A percentile compares a stretch with the other conserved stretches of the same genome.
phyloP scores from a whole-genome alignment of 495 filamentous ascomycete genomes.

The Haplographium delicatum region DNA sequence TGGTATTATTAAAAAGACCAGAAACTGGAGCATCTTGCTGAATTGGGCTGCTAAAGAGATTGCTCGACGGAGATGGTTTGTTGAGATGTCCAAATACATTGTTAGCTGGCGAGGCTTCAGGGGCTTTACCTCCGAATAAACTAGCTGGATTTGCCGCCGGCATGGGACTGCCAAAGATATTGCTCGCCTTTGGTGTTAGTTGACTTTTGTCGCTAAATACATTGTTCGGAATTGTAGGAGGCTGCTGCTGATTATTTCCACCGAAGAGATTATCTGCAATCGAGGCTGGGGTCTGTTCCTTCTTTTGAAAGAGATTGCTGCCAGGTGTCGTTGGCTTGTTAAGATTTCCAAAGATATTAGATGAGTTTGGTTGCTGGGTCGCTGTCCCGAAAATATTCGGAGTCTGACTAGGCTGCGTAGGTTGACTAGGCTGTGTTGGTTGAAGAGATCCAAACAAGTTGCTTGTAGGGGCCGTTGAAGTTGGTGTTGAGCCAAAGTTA shows the following conservation, averaged over 20 bases:
- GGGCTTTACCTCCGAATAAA: not conserved
- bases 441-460: constrained; percentile 7
- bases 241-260: not conserved
- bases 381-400: constrained; percentile 5
- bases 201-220: too few relatives aligned
- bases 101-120: not conserved
- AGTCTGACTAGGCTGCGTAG: constrained; percentile 6
- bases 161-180: constrained; percentile 7
- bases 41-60: not conserved
- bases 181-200: constrained; percentile 5
- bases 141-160: not conserved
- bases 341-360: not conserved
- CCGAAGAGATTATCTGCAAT: not conserved
- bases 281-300: not conserved
- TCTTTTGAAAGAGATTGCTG: not conserved
- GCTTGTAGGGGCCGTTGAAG: not conserved
- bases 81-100: constrained; percentile 13
- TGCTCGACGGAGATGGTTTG: not conserved
- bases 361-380: constrained; percentile 1
- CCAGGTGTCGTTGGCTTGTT: not conserved
- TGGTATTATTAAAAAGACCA: not conserved
- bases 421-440: not conserved
- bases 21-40: not conserved
- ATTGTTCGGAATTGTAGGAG: too few relatives aligned
- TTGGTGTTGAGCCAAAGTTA: constrained; percentile 8